phyloP scores from a whole-genome alignment of 192 early-diverging fungal genomes.

The Podila verticillata region DNA sequence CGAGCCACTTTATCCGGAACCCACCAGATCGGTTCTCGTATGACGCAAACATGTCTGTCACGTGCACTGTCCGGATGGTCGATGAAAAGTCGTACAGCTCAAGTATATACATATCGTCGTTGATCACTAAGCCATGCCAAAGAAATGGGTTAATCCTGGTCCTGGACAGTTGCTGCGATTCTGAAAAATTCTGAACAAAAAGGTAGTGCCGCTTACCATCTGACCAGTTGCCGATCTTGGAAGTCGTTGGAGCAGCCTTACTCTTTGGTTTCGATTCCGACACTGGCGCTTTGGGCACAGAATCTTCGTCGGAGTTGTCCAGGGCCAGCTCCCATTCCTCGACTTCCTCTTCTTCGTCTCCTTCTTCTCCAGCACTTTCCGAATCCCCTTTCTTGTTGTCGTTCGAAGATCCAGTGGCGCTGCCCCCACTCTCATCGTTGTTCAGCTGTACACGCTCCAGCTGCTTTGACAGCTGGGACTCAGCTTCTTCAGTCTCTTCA shows the following conservation, averaged over 20 bases:
- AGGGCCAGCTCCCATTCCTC: constrained; percentile 49
- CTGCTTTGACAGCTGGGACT: neutral
- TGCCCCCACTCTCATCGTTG: neutral
- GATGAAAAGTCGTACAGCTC: constrained; percentile 71
- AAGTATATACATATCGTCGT: constrained; percentile 53
- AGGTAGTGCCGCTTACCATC: constrained; percentile 11
- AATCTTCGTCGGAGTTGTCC: constrained; percentile 33
- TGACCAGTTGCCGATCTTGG: constrained; percentile 38
- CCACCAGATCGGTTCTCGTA: constrained; percentile 70
- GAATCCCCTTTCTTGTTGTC: neutral
- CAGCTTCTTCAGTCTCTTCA: neutral
- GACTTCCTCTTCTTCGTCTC: neutral
- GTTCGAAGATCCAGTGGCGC: neutral
- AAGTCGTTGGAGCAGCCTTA: neutral
- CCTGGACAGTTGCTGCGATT: neutral
- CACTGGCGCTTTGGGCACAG: constrained; percentile 11
- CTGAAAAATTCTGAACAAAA: neutral
- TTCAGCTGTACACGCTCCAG: neutral
- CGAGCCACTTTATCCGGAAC: constrained; percentile 78
- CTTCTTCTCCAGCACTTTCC: neutral
- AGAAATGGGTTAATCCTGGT: neutral
- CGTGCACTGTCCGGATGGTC: constrained; percentile 73
- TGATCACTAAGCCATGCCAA: constrained; percentile 6
- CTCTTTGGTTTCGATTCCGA: constrained; percentile 8
- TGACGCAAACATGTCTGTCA: constrained; percentile 72